Conservation (phyloP, 2,329 filamentous ascomycete genomes). For the Claviceps cyperi region DNA sequence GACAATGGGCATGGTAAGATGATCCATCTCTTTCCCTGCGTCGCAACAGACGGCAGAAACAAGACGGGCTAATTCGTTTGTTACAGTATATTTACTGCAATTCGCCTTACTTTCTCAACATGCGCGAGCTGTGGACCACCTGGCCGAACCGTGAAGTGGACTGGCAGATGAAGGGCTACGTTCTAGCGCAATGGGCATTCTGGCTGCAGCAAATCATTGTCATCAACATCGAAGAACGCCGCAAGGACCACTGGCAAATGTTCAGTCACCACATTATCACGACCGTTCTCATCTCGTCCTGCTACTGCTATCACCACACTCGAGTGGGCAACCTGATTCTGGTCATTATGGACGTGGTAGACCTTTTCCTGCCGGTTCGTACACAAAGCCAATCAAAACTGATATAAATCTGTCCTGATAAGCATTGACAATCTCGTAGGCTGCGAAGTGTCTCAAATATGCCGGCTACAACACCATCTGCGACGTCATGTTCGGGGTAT, state of each 20-base stretch:
- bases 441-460: constrained; percentile 90
- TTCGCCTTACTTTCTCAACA: constrained; percentile 65
- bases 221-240: constrained; percentile 83
- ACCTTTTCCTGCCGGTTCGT: constrained; percentile 71
- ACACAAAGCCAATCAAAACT: background rate
- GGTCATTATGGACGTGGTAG: constrained; percentile 85
- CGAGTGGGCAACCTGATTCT: constrained; percentile 82
- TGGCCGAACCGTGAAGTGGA: constrained; percentile 70
- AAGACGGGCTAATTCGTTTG: background rate
- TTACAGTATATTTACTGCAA: constrained; percentile 63
- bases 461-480: constrained; percentile 60
- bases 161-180: constrained; percentile 75
- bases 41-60: background rate
- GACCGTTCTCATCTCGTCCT: constrained; percentile 60
- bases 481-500: constrained; percentile 72
- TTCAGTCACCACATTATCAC: constrained; percentile 93
- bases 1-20: constrained; percentile 64
- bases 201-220: constrained; percentile 92
- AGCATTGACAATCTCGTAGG: constrained; percentile 28
- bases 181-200: constrained; percentile 80
- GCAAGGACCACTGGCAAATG: constrained; percentile 96
- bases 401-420: background rate
- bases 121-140: constrained; percentile 65
- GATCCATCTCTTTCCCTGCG: no score
- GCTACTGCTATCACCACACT: constrained; percentile 77